phyloP scores from a whole-genome alignment of 257 asterid species.

The Marsdenia floribunda region DNA sequence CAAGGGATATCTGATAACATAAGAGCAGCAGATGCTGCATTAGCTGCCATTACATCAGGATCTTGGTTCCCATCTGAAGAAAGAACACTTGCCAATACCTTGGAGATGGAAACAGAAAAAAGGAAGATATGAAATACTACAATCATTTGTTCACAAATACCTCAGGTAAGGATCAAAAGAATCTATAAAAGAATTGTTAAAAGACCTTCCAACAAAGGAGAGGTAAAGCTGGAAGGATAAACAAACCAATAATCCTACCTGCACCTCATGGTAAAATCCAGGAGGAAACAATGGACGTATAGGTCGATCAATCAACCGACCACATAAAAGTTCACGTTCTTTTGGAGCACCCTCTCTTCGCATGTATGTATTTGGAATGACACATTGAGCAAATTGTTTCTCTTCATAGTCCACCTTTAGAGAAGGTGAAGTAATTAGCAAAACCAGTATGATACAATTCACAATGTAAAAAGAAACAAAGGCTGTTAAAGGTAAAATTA shows the following conservation, averaged over 20 bases:
- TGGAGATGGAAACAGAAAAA: conserved; percentile 6
- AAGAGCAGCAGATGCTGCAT: conserved; percentile 94
- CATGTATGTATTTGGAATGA: conserved; percentile 83
- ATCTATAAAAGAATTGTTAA: conserved; percentile 8
- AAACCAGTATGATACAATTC: conserved; percentile 4
- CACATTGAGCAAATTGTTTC: conserved; percentile 91
- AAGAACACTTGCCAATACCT: conserved; percentile 88
- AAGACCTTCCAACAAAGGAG: conserved; percentile 1
- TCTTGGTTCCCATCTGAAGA: conserved; percentile 94
- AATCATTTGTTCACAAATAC: background rate
- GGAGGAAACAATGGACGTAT: conserved; percentile 89
- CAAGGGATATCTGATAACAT: conserved; percentile 96
- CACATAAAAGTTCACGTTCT: conserved; percentile 94
- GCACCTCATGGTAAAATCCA: conserved; percentile 96
- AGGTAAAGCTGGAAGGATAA: background rate
- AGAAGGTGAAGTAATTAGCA: conserved; percentile 19
- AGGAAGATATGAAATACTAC: background rate
- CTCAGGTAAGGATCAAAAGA: background rate
- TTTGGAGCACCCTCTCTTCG: conserved; percentile 98
- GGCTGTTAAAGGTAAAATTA: background rate
- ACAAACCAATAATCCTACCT: conserved; percentile 39
- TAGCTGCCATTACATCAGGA: conserved; percentile 98
- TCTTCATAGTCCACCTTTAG: conserved; percentile 92
- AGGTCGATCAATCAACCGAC: conserved; percentile 92
- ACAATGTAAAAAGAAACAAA: background rate